Conservation (phyloP, 441 rosid species). For the Jatropha multifida region DNA sequence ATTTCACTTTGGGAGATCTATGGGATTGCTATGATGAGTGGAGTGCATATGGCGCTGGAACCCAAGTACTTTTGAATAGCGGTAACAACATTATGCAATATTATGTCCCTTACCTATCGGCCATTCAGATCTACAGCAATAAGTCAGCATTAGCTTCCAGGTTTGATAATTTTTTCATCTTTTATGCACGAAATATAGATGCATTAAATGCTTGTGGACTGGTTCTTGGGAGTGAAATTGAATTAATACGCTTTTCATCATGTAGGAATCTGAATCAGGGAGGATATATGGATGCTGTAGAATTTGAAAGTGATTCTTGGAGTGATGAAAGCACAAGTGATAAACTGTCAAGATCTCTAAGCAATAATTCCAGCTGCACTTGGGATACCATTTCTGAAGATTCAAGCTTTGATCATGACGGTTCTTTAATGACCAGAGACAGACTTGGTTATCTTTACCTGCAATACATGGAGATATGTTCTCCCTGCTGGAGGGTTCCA, state of each 20-base stretch:
- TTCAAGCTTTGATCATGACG: conserved; percentile 44
- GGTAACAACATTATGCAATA: conserved; percentile 53
- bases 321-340: conserved; percentile 70
- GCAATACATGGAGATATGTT: conserved; percentile 48
- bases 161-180: conserved; percentile 21
- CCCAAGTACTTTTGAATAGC: conserved; percentile 33
- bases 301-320: conserved; percentile 54
- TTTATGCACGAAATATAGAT: not conserved
- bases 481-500: conserved; percentile 65
- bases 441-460: conserved; percentile 56
- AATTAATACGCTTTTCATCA: not conserved
- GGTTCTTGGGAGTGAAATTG: conserved; percentile 2
- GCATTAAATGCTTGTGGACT: not conserved
- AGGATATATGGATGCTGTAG: conserved; percentile 35
- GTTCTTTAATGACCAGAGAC: conserved; percentile 25
- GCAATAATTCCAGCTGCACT: conserved; percentile 59
- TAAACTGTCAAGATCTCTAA: conserved; percentile 55
- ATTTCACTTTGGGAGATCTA: conserved; percentile 58
- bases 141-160: conserved; percentile 40
- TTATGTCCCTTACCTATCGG: conserved; percentile 69
- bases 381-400: conserved; percentile 74
- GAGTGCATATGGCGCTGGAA: conserved; percentile 73
- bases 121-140: conserved; percentile 60
- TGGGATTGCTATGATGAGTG: conserved; percentile 66
- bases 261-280: conserved; percentile 33